Base-by-base conservation (phyloP, 352 stramenopile genomes). In the Globisporangium echinulatum region DNA sequence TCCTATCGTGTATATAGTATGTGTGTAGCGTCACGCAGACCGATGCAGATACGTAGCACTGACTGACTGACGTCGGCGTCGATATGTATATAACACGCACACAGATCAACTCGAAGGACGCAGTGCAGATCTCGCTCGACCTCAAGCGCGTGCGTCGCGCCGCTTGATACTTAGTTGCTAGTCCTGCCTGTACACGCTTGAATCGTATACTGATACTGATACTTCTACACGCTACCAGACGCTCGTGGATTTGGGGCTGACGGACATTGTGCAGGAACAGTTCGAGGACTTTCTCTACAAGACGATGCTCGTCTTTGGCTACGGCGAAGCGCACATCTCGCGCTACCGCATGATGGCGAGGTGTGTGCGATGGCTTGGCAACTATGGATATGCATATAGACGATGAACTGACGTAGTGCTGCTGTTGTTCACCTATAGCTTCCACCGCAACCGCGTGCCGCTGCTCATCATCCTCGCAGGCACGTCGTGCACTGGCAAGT, bases 251-350 rank as follows among this genome's bases (percentile, higher is more conserved):
- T 67, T 95, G 33, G 87, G 85, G 17, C 67, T 95, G 46, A 91
- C 78, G 10, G 83, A 95, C 60, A 95, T 95, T 50, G 70, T 87
- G 19, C 85, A 88, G 80, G 85, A 95, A 56, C 83, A 93, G 75
- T 95, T 95, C 59, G 85, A 95, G 59, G 85, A 95, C 56, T 95
- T 95, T 65, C 61, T 95, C 58, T 95, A 95, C 74, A 95, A 95
- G 69, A 95, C 85, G 7, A 91, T 95, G 82, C 72, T 90, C 48
- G 83, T 92, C 9, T 95, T 93, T 49, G 83, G 83, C n/a, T 95
- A 95, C 64, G 82, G 83, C 8, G 82, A 95, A 55, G 59, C 77
- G 13, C 82, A 95, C 63, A 90, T 95, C 52, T 79, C 82, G 37
- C 82, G 85, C 69, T 92, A 95, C 60, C 70, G 83, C 51, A 95